Evolutionary conservation across 495 filamentous ascomycete species (phyloP).

Genomic region (Neurospora sp.): DNA sequence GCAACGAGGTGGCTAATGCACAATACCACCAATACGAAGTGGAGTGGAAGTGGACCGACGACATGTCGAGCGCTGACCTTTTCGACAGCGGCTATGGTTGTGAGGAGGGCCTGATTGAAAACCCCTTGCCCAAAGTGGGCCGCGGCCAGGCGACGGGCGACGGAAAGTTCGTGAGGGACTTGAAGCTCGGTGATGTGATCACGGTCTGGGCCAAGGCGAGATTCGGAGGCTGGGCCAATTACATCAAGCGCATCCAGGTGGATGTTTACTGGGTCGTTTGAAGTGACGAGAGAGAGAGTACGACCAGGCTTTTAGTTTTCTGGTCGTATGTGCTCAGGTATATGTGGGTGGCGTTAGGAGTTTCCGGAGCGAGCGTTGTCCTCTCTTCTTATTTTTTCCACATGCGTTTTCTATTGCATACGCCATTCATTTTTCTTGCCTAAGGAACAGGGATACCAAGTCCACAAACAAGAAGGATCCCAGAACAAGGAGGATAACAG

Average conservation of each 20-base stretch:
- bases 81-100: not conserved
- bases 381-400: not conserved
- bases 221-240: constrained; percentile 53
- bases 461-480: not conserved
- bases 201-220: constrained; percentile 54
- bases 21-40: constrained; percentile 34
- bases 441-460: not conserved
- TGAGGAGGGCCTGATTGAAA: constrained; percentile 19
- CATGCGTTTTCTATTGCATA: not conserved
- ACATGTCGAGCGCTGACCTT: constrained; percentile 22
- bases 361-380: not conserved
- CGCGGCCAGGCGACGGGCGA: constrained; percentile 45
- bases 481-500: not conserved
- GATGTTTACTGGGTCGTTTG: constrained; percentile 55
- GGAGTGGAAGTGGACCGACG: constrained; percentile 46
- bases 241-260: constrained; percentile 44
- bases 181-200: constrained; percentile 55
- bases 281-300: not conserved
- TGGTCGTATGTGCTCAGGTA: not conserved
- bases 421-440: not conserved
- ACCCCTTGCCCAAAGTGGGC: constrained; percentile 29
- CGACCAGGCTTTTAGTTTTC: not conserved
- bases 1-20: constrained; percentile 33
- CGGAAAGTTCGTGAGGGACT: constrained; percentile 43
- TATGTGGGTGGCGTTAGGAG: not conserved